phyloP scores from a whole-genome alignment of 441 rosid species.

The Eruca vesicaria region DNA sequence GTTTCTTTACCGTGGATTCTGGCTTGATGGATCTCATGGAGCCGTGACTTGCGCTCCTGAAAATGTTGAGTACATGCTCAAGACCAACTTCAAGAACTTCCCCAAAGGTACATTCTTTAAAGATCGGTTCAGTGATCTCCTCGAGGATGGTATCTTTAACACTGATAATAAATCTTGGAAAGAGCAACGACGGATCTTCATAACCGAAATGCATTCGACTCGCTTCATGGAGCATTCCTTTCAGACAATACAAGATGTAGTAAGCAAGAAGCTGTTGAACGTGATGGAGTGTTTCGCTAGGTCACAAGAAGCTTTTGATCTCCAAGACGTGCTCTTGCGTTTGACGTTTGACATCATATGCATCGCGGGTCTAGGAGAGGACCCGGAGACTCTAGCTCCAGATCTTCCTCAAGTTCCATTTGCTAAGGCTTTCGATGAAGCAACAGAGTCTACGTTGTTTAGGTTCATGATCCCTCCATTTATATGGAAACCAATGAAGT shows the following conservation, averaged over 20 bases:
- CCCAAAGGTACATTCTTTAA: conserved; percentile 4
- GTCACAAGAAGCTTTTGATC: conserved; percentile 51
- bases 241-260: conserved; percentile 45
- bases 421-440: conserved; percentile 74
- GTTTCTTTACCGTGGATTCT: conserved; percentile 49
- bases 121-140: conserved; percentile 61
- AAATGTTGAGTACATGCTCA: conserved; percentile 63
- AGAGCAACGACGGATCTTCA: conserved; percentile 51
- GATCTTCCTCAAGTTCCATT: conserved; percentile 65
- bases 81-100: conserved; percentile 64
- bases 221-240: conserved; percentile 52
- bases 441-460: conserved; percentile 56
- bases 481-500: conserved; percentile 64
- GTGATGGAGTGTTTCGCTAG: conserved; percentile 40
- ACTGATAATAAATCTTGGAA: conserved; percentile 58
- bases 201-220: conserved; percentile 62
- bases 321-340: conserved; percentile 68
- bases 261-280: conserved; percentile 49
- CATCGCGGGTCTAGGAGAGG: conserved; percentile 62
- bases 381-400: conserved; percentile 59
- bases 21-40: conserved; percentile 57
- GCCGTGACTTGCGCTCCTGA: conserved; percentile 53
- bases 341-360: conserved; percentile 83
- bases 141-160: conserved; percentile 71
- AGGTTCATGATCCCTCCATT: conserved; percentile 64